Evolutionary conservation across 345 rosid species (phyloP), one percentile per base, ranked within the genome.

Genomic region (Atalantia buxifolia): DNA sequence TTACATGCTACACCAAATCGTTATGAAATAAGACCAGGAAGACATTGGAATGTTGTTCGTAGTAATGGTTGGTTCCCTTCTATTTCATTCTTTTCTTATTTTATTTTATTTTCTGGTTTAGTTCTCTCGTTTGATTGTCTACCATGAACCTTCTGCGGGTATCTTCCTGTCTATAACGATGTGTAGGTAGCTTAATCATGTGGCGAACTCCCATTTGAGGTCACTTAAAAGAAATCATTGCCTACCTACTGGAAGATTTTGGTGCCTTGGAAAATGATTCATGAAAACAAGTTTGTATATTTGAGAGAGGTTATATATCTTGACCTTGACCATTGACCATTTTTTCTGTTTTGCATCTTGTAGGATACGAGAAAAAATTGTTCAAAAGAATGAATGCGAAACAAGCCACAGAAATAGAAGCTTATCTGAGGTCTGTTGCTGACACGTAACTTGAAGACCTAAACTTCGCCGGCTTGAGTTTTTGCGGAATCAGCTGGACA

Each of bases 1-100:
- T 65, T 91, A 65, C 93, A 92, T 35, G 92, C 97, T 60, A 91
- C 97, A 65, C 85, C 94, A 14, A 96, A 96, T 80, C 86, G 92
- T 57, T 94, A 96, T 74, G 95, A 97, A 35, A 92, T 94, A 65
- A 89, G 79, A 82, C 97, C 99, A 4, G 98, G 99, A 81, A 89
- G 98, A 77, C 98, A 94, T 61, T 96, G 99, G 99, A 98, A 96
- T 85, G 97, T 97, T 4, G 95, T 96, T 78, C 97, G 93, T 55
- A 96, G 99, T 76, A 92, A 70, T 69, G 98, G 99, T 92, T 72
- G 5, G 88, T 85, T 71, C 67, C 14, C 79, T 64, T 71, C 55
- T 10, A 36, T 72, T 42, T 6, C 30, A 9, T 14, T 63, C 28
- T 3, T 45, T 12, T 12, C 0, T 31, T 31, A 31, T 31, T 31